Evolutionary conservation across 2,329 filamentous ascomycete genomes (phyloP).

Genomic region (Curvularia hawaiiensis): DNA sequence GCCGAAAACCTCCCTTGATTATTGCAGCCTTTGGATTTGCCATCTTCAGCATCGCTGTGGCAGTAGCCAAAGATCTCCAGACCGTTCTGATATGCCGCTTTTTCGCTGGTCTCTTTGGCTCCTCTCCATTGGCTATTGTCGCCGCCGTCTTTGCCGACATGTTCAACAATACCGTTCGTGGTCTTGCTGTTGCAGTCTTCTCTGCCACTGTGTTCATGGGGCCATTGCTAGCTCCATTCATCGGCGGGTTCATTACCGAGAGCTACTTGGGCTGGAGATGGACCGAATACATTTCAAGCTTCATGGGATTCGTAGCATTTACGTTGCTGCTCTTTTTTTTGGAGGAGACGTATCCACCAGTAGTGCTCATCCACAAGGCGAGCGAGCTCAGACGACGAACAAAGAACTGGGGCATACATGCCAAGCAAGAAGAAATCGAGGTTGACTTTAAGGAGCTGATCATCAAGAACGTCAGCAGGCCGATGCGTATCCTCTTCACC

Average conservation of each 20-base stretch:
- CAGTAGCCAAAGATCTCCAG: slow-evolving; percentile 58
- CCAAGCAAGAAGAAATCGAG: slow-evolving; percentile 61
- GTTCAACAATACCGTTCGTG: slow-evolving; percentile 55
- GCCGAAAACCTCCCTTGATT: slow-evolving; percentile 56
- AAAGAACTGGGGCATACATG: slow-evolving; percentile 66
- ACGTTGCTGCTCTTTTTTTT: slow-evolving; percentile 58
- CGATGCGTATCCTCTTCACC: slow-evolving; percentile 55
- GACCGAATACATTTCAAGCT: slow-evolving; percentile 59
- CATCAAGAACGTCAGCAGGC: slow-evolving; percentile 59
- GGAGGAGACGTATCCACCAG: slow-evolving; percentile 63
- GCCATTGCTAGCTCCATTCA: slow-evolving; percentile 59
- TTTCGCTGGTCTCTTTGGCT: slow-evolving; percentile 60
- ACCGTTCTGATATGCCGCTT: slow-evolving; percentile 60
- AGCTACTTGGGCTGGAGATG: slow-evolving; percentile 59
- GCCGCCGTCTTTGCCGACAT: slow-evolving; percentile 63
- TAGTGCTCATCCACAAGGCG: slow-evolving; percentile 63
- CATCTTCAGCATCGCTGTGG: slow-evolving; percentile 57
- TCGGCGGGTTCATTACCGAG: slow-evolving; percentile 59
- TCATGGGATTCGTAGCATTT: slow-evolving; percentile 62
- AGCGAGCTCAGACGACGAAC: slow-evolving; percentile 60
- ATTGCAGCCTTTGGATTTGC: slow-evolving; percentile 57
- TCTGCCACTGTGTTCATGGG: slow-evolving; percentile 57
- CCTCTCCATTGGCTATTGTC: slow-evolving; percentile 58
- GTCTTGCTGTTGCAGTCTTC: slow-evolving; percentile 56
- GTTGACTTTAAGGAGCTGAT: slow-evolving; percentile 57